These are phyloP conservation scores for Penicillium sp. DNA, from an alignment of 2,329 filamentous ascomycete species.

Conservation along the genomic window DNA sequence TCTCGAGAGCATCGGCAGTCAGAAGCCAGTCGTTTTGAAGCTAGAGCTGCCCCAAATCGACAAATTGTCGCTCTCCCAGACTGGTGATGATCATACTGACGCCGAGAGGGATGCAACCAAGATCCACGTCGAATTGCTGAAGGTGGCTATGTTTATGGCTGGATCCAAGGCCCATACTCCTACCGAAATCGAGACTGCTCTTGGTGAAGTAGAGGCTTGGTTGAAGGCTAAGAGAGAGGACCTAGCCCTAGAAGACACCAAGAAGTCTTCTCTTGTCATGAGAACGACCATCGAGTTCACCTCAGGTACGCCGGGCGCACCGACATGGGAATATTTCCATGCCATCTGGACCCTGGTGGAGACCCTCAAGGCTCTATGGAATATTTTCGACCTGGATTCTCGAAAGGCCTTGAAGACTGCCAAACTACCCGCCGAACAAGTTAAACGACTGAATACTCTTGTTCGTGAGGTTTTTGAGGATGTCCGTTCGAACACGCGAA, in stretches of 20 bases:
- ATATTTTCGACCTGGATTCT: conserved; percentile 31
- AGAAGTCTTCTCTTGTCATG: conserved; percentile 21
- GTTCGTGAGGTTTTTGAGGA: conserved; percentile 31
- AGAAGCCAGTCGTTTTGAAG: conserved; percentile 31
- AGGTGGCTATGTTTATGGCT: conserved; percentile 31
- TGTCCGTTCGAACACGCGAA: conserved; percentile 36
- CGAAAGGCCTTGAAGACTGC: conserved; percentile 32
- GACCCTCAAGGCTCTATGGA: conserved; percentile 39
- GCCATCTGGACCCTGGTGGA: conserved; percentile 39
- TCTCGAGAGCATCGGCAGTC: conserved; percentile 30
- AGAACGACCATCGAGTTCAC: conserved; percentile 26
- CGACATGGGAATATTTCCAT: conserved; percentile 45
- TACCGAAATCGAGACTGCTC: conserved; percentile 29
- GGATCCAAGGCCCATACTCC: conserved; percentile 32
- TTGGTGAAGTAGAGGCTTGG: conserved; percentile 33
- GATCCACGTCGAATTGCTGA: conserved; percentile 35
- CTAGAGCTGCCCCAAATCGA: conserved; percentile 28
- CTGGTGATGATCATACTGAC: conserved; percentile 33
- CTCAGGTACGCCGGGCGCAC: conserved; percentile 27
- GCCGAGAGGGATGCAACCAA: conserved; percentile 34
- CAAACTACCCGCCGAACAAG: conserved; percentile 34
- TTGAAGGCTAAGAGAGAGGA: conserved; percentile 26
- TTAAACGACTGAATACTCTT: conserved; percentile 29
- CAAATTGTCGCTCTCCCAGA: conserved; percentile 23
- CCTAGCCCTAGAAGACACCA: conserved; percentile 20